Evolutionary conservation across 2,329 filamentous ascomycete species (phyloP).

Genomic region (Knufia petricola): DNA sequence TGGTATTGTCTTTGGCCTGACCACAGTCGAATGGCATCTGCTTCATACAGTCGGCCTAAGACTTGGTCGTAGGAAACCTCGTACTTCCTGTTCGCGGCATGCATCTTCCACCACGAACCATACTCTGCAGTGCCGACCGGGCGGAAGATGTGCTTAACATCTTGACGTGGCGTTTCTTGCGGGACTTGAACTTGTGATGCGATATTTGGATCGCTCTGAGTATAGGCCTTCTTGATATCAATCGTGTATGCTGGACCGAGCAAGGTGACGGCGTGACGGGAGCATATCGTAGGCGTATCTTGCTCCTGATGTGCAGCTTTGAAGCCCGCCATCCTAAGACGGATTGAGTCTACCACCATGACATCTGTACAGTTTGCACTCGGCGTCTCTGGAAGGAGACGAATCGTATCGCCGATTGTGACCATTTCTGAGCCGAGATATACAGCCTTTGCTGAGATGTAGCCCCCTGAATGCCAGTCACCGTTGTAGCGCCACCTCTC

Average conservation of each 20-base stretch:
- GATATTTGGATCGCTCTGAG: conserved; percentile 19
- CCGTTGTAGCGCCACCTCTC: conserved; percentile 46
- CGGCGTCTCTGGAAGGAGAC: conserved; percentile 34
- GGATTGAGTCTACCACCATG: conserved; percentile 45
- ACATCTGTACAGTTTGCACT: conserved; percentile 40
- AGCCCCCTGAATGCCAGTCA: conserved; percentile 42
- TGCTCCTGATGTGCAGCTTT: conserved; percentile 38
- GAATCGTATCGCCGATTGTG: conserved; percentile 44
- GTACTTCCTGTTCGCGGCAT: conserved; percentile 32
- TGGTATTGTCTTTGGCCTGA: conserved; percentile 20
- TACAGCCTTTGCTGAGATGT: conserved; percentile 44
- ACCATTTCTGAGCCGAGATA: conserved; percentile 50
- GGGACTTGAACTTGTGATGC: conserved; percentile 15
- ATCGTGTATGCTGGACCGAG: conserved; percentile 41
- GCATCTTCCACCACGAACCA: conserved; percentile 44
- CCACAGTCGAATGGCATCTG: conserved; percentile 34
- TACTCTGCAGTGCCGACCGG: conserved; percentile 37
- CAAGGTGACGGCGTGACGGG: conserved; percentile 39
- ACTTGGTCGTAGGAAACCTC: conserved; percentile 43
- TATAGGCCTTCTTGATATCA: conserved; percentile 22
- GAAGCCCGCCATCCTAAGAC: conserved; percentile 41
- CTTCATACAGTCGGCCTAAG: conserved; percentile 46
- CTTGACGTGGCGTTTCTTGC: conserved; percentile 25
- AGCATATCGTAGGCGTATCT: conserved; percentile 37
- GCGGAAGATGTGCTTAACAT: conserved; percentile 30